phyloP scores from a whole-genome alignment of 2,329 filamentous ascomycete genomes.

The Aspergillus carbonarius region DNA sequence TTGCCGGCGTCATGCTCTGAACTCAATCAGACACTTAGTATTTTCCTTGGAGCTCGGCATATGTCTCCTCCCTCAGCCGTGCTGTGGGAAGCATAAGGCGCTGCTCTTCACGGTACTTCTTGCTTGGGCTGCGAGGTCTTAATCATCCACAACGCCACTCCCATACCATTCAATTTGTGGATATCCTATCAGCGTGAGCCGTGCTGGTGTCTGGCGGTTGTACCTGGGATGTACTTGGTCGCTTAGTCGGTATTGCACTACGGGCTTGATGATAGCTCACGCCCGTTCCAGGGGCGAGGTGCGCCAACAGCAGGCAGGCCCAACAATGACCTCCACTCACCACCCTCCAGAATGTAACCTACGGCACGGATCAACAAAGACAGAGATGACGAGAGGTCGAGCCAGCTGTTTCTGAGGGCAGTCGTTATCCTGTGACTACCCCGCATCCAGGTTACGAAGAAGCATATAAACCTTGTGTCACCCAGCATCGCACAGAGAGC shows the following conservation, averaged over 20 bases:
- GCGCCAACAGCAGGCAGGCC: neutral
- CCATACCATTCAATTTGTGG: neutral
- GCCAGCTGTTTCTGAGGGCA: constrained; percentile 4
- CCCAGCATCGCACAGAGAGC: neutral
- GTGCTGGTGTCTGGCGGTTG: neutral
- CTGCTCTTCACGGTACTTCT: neutral
- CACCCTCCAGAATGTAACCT: constrained; percentile 3
- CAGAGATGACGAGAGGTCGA: constrained; percentile 8
- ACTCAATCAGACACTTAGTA: neutral
- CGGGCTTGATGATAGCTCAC: neutral
- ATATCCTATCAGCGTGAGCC: neutral
- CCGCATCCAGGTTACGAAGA: constrained; percentile 18
- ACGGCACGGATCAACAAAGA: constrained; percentile 2
- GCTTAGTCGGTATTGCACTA: neutral
- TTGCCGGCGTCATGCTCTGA: neutral
- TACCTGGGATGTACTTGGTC: neutral
- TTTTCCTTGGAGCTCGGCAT: neutral
- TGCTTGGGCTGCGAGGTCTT: neutral
- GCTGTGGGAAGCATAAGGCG: neutral
- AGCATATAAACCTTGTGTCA: constrained; percentile 20
- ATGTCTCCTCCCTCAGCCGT: neutral
- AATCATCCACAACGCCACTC: constrained; percentile 2
- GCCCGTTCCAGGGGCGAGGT: neutral
- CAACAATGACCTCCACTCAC: constrained; percentile 2
- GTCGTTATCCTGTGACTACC: constrained; percentile 21